A percentile compares a stretch with the other conserved stretches of the same genome.
phyloP scores from a whole-genome alignment of 352 stramenopile species.

The Globisporangium alternatum region DNA sequence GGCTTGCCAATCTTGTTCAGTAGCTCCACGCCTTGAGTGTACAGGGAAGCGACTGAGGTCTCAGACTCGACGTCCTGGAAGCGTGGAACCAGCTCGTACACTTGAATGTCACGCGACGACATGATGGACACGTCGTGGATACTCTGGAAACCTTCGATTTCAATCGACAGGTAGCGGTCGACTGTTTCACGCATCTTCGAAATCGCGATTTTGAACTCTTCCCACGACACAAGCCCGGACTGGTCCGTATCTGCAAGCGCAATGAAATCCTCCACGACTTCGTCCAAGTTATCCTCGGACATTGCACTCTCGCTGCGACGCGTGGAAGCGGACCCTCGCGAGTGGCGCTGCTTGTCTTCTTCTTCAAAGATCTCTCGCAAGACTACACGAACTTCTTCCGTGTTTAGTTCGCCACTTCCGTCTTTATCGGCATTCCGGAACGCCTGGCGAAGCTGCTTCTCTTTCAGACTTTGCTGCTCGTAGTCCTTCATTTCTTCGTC shows the following conservation, averaged over 20 bases:
- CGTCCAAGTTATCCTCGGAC: slow-evolving; percentile 55
- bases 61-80: slow-evolving; percentile 78
- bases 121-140: slow-evolving; percentile 69
- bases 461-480: slow-evolving; percentile 78
- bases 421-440: slow-evolving; percentile 78
- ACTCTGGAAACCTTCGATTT: slow-evolving; percentile 68
- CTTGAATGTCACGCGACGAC: slow-evolving; percentile 66
- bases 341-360: slow-evolving; percentile 47
- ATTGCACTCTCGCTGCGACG: slow-evolving; percentile 46
- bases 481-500: slow-evolving; percentile 68
- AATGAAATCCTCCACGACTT: slow-evolving; percentile 75
- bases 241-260: slow-evolving; percentile 71
- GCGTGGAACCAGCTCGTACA: slow-evolving; percentile 70
- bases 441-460: slow-evolving; percentile 80
- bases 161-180: slow-evolving; percentile 70
- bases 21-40: slow-evolving; percentile 62
- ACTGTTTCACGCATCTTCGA: slow-evolving; percentile 65
- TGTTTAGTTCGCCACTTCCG: slow-evolving; percentile 72
- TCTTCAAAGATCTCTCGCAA: slow-evolving; percentile 71
- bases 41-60: slow-evolving; percentile 59
- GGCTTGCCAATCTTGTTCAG: slow-evolving; percentile 66
- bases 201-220: slow-evolving; percentile 86
- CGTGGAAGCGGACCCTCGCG: slow-evolving; percentile 8
- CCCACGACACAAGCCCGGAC: slow-evolving; percentile 78
- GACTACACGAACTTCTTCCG: slow-evolving; percentile 71